Conservation (phyloP, 2,329 filamentous ascomycete genomes). For the Fusarium temperatum region DNA sequence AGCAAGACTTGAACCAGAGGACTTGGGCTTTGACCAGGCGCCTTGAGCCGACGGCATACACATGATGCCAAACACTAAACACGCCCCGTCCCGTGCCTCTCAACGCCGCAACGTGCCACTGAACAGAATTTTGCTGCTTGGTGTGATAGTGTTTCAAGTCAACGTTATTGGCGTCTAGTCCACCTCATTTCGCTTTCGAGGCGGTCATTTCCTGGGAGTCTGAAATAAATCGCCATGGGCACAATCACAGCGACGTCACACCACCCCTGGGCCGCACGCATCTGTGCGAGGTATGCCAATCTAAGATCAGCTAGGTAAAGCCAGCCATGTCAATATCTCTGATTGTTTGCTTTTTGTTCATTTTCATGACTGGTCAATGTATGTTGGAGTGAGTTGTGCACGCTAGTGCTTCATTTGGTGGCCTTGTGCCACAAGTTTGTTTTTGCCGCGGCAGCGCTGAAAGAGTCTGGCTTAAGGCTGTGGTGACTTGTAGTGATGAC, state of each 20-base stretch:
- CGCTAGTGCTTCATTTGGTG: not conserved
- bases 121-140: conserved; percentile 21
- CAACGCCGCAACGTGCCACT: conserved; percentile 20
- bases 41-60: conserved; percentile 22
- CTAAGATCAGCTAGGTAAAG: conserved; percentile 1
- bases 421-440: not conserved
- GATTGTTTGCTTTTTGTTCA: conserved; percentile 12
- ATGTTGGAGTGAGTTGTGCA: not conserved
- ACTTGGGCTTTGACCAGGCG: conserved; percentile 4
- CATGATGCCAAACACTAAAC: conserved; percentile 30
- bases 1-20: conserved; percentile 11
- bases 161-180: conserved; percentile 14
- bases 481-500: not conserved
- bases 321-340: conserved; percentile 12
- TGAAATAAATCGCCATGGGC: conserved; percentile 22
- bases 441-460: conserved; percentile 35
- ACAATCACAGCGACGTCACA: conserved; percentile 33
- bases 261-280: conserved; percentile 22
- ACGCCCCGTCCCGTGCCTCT: conserved; percentile 34
- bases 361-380: not conserved
- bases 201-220: conserved; percentile 40
- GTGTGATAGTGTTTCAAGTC: conserved; percentile 38
- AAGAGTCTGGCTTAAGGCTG: conserved; percentile 14
- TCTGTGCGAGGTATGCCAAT: conserved; percentile 21
- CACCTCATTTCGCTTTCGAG: conserved; percentile 41